These are phyloP conservation scores for Fraxinus excelsior DNA, from an alignment of 257 asterid species.

Conservation along the genomic window DNA sequence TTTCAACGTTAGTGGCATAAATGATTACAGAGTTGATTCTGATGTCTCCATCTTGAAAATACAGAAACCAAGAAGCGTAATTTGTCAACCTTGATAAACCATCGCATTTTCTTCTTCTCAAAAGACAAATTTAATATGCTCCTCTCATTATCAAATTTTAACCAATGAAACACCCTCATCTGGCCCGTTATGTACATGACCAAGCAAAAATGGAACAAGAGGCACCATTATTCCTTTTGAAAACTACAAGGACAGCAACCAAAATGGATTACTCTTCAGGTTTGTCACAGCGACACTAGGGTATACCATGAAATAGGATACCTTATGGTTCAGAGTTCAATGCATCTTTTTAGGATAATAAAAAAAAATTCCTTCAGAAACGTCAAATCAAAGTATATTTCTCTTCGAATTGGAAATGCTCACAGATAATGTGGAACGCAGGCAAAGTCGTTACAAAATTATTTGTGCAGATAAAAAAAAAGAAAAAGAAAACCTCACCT, in stretches of 20 bases:
- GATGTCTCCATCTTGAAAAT: not conserved
- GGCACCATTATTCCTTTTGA: not conserved
- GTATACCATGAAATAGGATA: not conserved
- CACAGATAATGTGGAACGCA: not conserved
- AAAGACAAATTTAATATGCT: not conserved
- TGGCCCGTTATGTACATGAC: not conserved
- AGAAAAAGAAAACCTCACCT: slow-evolving; percentile 50
- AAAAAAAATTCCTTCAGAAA: not conserved
- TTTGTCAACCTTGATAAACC: not conserved
- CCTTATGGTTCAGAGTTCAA: not conserved
- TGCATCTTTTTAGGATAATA: not conserved
- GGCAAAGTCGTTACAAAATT: slow-evolving; percentile 7
- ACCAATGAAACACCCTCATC: not conserved
- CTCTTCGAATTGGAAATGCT: not conserved
- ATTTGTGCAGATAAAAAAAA: not conserved
- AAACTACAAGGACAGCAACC: not conserved
- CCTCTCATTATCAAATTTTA: not conserved
- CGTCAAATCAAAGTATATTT: not conserved
- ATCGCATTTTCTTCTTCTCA: not conserved
- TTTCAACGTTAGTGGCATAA: not conserved
- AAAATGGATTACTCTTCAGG: not conserved
- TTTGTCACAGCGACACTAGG: not conserved
- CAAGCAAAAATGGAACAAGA: not conserved
- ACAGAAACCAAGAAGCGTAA: not conserved
- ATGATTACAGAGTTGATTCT: not conserved